These are phyloP conservation scores for Penicillium frequentans DNA, from an alignment of 2,329 filamentous ascomycete genomes.

Conservation along the genomic window DNA sequence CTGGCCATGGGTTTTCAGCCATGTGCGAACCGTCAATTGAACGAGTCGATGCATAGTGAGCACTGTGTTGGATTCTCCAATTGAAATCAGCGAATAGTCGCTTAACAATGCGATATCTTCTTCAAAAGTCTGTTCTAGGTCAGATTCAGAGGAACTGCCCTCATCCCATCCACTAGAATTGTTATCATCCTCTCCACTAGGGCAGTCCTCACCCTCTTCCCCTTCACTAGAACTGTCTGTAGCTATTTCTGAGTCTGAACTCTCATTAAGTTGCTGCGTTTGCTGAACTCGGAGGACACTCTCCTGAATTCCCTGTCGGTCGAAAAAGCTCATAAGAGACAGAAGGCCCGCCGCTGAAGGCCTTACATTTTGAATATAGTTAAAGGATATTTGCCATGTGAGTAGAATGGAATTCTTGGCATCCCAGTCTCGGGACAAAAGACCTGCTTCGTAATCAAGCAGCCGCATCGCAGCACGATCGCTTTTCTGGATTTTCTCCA, in stretches of 20 bases:
- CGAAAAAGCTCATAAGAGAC: slow-evolving; percentile 28
- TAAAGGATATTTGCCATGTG: background rate
- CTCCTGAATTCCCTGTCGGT: slow-evolving; percentile 29
- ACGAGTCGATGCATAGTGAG: slow-evolving; percentile 30
- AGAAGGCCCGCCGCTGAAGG: background rate
- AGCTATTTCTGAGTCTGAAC: background rate
- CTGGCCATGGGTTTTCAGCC: slow-evolving; percentile 26
- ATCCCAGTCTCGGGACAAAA: background rate
- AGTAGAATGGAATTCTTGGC: background rate
- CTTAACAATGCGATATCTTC: slow-evolving; percentile 17
- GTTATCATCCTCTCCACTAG: too few relatives aligned
- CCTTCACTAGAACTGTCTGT: too few relatives aligned
- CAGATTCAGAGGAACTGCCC: too few relatives aligned
- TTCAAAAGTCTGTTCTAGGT: slow-evolving; percentile 12
- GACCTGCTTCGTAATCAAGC: background rate
- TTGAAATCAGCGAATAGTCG: slow-evolving; percentile 22
- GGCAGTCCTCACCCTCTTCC: too few relatives aligned
- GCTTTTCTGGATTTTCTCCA: background rate
- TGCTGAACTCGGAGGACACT: background rate
- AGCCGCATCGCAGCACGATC: background rate
- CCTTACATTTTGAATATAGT: background rate
- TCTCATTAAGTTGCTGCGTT: background rate
- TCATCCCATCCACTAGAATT: too few relatives aligned
- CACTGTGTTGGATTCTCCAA: background rate
- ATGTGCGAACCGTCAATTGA: slow-evolving; percentile 23